Evolutionary conservation across 225 moss, liverwort and hornwort species (phyloP).

Genomic region (Thuidium tamariscinum): DNA sequence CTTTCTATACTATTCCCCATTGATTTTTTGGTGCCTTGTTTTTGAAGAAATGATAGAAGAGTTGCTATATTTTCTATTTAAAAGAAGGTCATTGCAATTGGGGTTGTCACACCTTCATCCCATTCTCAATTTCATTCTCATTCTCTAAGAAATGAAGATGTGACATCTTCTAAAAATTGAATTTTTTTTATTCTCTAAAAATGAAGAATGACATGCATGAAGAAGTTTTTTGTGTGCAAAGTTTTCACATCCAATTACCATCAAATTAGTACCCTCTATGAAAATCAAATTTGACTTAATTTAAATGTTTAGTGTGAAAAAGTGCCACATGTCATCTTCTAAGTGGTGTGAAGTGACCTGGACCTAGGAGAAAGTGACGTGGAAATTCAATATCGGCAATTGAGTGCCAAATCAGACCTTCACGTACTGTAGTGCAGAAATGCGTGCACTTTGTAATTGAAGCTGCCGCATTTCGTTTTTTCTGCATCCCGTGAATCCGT

Average conservation of each 20-base stretch:
- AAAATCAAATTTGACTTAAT: background rate
- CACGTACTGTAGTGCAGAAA: background rate
- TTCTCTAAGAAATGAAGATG: accelerated
- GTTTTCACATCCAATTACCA: background rate
- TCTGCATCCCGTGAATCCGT: background rate
- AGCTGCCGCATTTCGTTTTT: background rate
- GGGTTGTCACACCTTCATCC: background rate
- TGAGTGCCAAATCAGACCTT: background rate
- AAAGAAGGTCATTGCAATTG: background rate
- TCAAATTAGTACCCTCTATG: background rate
- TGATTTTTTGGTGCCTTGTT: background rate
- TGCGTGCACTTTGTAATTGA: background rate
- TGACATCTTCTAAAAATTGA: too few relatives aligned
- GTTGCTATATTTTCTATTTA: background rate
- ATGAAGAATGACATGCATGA: accelerated
- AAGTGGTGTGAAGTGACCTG: too few relatives aligned
- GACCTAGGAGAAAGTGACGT: too few relatives aligned
- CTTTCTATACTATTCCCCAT: accelerated
- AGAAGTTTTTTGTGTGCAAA: too few relatives aligned
- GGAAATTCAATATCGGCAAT: too few relatives aligned
- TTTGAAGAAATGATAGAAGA: background rate
- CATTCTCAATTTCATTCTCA: background rate
- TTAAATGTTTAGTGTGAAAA: too few relatives aligned
- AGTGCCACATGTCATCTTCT: too few relatives aligned
- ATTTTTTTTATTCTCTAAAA: accelerated